Evolutionary conservation across 306 rosid genomes (phyloP).

Genomic region (Begonia fuchsioides): DNA sequence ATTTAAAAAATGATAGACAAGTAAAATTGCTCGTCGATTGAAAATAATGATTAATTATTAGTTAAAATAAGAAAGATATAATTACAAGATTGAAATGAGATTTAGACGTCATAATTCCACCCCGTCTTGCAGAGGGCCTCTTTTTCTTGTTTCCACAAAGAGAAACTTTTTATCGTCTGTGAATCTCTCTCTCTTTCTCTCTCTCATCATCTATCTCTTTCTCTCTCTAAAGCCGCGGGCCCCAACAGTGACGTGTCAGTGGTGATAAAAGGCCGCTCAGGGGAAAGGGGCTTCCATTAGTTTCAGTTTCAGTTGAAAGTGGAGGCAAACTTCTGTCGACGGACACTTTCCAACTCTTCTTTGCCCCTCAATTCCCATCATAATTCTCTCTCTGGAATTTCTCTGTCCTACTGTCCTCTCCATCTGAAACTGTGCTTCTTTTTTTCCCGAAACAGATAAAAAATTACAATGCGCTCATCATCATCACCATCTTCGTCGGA

Average conservation of each 20-base stretch:
- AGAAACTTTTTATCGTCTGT: too few relatives aligned
- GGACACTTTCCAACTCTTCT: background rate
- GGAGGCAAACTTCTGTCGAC: background rate
- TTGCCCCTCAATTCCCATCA: background rate
- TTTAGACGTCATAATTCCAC: too few relatives aligned
- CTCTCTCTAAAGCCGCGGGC: background rate
- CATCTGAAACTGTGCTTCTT: background rate
- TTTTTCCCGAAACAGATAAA: background rate
- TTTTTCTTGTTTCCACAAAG: too few relatives aligned
- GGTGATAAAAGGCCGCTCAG: conserved; percentile 7
- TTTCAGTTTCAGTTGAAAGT: conserved; percentile 2
- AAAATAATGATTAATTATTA: too few relatives aligned
- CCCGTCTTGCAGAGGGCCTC: too few relatives aligned
- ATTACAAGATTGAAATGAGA: too few relatives aligned
- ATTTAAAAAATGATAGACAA: too few relatives aligned
- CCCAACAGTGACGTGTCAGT: conserved; percentile 1
- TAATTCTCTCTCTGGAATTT: background rate
- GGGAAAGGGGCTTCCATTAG: background rate
- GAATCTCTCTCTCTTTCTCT: too few relatives aligned
- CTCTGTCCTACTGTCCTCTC: background rate
- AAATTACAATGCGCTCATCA: conserved; percentile 18
- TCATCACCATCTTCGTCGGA: conserved; percentile 2
- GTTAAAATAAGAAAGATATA: too few relatives aligned
- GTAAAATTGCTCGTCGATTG: too few relatives aligned
- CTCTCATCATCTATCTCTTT: too few relatives aligned